These are phyloP conservation scores for Aureobasidium musti DNA, from an alignment of 2,329 filamentous ascomycete species.

Conservation along the genomic window DNA sequence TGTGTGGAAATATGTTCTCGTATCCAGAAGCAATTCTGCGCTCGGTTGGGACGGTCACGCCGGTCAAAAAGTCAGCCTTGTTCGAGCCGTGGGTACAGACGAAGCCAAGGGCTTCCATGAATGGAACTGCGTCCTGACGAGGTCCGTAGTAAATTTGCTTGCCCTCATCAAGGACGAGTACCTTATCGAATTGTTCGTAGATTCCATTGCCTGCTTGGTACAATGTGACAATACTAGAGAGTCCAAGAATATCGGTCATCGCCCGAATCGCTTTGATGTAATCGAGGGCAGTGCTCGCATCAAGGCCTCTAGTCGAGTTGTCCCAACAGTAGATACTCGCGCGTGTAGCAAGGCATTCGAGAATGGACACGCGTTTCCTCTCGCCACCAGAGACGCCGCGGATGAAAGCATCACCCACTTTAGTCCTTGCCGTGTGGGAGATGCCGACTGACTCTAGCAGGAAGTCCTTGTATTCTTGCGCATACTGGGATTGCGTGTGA, in stretches of 20 bases:
- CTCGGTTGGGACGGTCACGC: conserved; percentile 61
- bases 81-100: conserved; percentile 63
- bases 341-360: conserved; percentile 61
- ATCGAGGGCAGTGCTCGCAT: conserved; percentile 63
- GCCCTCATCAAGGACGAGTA: conserved; percentile 66
- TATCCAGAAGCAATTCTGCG: conserved; percentile 48
- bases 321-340: conserved; percentile 67
- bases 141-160: conserved; percentile 67
- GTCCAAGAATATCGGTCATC: conserved; percentile 63
- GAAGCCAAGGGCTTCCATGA: conserved; percentile 67
- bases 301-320: conserved; percentile 65
- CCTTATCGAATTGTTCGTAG: conserved; percentile 70
- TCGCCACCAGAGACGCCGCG: conserved; percentile 69
- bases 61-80: conserved; percentile 66
- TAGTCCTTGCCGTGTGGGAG: conserved; percentile 62
- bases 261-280: conserved; percentile 62
- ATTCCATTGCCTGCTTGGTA: conserved; percentile 72
- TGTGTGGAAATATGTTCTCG: conserved; percentile 50
- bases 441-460: conserved; percentile 61
- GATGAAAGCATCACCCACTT: conserved; percentile 67
- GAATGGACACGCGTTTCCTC: conserved; percentile 68
- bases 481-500: conserved; percentile 50
- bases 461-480: conserved; percentile 54
- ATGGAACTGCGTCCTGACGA: conserved; percentile 59
- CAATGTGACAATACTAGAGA: conserved; percentile 63